Evolutionary conservation across 805 yeast species (phyloP), one percentile per base, ranked within the genome.

Genomic region (Ogataea siamensis): DNA sequence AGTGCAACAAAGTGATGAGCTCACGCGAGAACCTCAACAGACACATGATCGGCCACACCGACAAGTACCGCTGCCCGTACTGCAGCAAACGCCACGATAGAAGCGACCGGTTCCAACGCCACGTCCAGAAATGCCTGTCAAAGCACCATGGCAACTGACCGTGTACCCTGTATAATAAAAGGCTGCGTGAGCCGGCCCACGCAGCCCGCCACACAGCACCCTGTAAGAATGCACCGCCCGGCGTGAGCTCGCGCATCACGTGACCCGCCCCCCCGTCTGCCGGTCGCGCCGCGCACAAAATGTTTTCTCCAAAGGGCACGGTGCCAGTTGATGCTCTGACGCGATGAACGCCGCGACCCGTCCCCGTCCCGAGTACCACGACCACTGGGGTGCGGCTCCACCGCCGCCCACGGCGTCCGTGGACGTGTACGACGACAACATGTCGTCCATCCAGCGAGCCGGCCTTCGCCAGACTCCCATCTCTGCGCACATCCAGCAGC

Each of bases 381-480:
- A 42, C 33, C 32, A 29, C 14, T 8, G 28, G 25, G 37, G 16
- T 12, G n/a, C n/a, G n/a, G n/a, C n/a, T n/a, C n/a, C n/a, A n/a
- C 39, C 24, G 25, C 36, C 22, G 9, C 45, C 39, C 12, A 13
- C 27, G 11, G 28, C 27, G 7, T 46, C 51, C 0, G 30, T 47
- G 6, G 60, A 56, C 36, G 38, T 40, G 3, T 58, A 57, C 41
- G 64, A 56, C 32, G 64, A 60, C 37, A 47, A 53, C 17, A 35
- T 39, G 4, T 51, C 63, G 2, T 41, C 60, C 2, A 45, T 52
- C 7, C 50, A 54, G 17, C 46, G 55, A 21, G 60, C 58, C 2
- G 66, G 66, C 1, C 42, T 62, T 5, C 49, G 65, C 26, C 57
- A 57, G 28, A 58, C 65, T 1, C 49, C 51, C 34, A 35, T 58